A percentile compares a stretch with the other conserved stretches of the same genome.
Conservation (phyloP, 73 alveolate genomes). For the Tetrahymena thermophila region DNA sequence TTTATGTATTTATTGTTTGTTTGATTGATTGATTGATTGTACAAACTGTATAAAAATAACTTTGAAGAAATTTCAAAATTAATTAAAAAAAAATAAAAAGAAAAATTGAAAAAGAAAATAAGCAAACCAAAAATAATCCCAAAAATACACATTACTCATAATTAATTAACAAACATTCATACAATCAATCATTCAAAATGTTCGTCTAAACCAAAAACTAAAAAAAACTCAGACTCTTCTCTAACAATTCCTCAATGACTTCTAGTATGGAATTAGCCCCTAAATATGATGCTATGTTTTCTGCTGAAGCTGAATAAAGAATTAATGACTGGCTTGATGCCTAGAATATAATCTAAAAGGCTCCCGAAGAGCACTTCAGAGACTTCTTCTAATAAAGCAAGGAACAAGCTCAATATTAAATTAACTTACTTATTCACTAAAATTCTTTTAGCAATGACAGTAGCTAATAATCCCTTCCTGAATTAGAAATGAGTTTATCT, state of each 20-base stretch:
- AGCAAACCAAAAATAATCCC: background rate
- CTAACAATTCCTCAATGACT: background rate
- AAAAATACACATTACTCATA: background rate
- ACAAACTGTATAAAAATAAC: background rate
- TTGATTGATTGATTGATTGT: background rate
- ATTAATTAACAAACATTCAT: background rate
- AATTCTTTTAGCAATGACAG: background rate
- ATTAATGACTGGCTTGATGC: background rate
- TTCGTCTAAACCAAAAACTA: background rate
- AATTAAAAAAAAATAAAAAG: background rate
- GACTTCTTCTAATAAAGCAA: background rate
- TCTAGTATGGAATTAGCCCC: background rate
- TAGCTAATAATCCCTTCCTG: background rate
- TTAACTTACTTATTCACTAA: background rate
- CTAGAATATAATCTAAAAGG: background rate
- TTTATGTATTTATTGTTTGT: too few relatives aligned
- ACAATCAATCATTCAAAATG: background rate
- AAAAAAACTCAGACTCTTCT: background rate
- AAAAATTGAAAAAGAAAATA: background rate
- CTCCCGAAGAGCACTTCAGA: background rate
- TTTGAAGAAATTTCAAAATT: background rate
- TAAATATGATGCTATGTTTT: background rate
- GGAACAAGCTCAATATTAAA: background rate
- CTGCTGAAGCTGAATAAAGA: constrained; percentile 1
- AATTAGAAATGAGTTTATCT: background rate